Conservation (phyloP, 495 filamentous ascomycete genomes). For the Trichoderma erinaceum region DNA sequence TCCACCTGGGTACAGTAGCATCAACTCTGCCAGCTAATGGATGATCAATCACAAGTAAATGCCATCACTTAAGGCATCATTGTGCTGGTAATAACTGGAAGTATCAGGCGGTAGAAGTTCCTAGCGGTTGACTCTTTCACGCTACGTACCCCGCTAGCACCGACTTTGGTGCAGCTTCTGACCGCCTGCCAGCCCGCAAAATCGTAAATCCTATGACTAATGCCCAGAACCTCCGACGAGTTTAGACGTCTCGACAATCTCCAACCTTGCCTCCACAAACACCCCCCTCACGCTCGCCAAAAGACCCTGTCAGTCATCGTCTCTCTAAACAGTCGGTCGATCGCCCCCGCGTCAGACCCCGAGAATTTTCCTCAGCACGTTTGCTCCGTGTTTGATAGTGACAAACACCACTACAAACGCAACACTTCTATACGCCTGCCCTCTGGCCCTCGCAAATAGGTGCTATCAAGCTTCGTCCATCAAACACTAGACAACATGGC, state of each 20-base stretch:
- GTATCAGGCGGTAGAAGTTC: too few species aligned
- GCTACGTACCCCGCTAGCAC: too few species aligned
- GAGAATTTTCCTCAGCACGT: neutral
- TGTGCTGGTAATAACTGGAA: too few species aligned
- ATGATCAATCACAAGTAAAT: too few species aligned
- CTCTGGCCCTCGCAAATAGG: neutral
- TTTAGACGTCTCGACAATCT: slow-evolving; percentile 3
- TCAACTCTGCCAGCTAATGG: too few species aligned
- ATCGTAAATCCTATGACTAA: neutral
- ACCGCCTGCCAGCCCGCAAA: slow-evolving; percentile 2
- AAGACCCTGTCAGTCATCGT: neutral
- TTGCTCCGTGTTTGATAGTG: neutral
- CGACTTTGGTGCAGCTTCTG: neutral
- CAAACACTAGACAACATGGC: slow-evolving; percentile 21
- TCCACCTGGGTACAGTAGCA: too few species aligned
- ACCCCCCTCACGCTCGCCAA: neutral
- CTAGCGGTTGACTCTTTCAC: too few species aligned
- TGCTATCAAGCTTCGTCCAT: neutral
- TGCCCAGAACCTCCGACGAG: neutral
- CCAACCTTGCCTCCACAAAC: neutral
- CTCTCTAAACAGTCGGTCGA: neutral
- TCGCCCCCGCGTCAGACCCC: neutral
- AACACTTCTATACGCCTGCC: neutral
- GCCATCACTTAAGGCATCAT: too few species aligned
- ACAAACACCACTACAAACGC: neutral